phyloP scores from a whole-genome alignment of 805 yeast genomes.

The Wickerhamomyces chambardii region DNA sequence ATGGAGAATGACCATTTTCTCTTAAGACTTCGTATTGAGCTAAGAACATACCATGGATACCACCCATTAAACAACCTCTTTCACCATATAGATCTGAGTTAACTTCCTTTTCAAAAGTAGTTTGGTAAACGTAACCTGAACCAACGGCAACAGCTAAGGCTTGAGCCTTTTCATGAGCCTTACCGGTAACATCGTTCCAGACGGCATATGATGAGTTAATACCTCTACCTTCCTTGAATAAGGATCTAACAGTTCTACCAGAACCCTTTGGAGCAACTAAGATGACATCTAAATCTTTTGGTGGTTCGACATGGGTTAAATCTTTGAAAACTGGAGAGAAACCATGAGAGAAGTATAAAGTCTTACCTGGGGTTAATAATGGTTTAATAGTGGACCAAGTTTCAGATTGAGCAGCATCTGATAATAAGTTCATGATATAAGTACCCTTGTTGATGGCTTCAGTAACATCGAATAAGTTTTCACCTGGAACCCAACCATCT shows the following conservation, averaged over 20 bases:
- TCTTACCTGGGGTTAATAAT: constrained; percentile 91
- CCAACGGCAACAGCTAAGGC: constrained; percentile 99
- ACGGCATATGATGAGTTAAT: constrained; percentile 99
- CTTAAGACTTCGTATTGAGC: constrained; percentile 99
- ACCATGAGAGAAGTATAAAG: constrained; percentile 98
- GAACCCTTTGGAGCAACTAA: constrained; percentile 99
- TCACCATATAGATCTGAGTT: constrained; percentile 99
- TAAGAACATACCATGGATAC: constrained; percentile 99
- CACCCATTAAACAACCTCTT: constrained; percentile 99
- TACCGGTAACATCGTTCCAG: constrained; percentile 98
- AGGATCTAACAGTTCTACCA: constrained; percentile 98
- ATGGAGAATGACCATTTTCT: constrained; percentile 99
- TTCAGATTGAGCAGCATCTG: constrained; percentile 99
- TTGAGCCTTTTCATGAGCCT: constrained; percentile 98
- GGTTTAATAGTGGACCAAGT: constrained; percentile 90
- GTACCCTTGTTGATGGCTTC: constrained; percentile 94
- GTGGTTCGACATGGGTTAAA: constrained; percentile 93
- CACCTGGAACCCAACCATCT: constrained; percentile 99
- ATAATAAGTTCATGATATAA: constrained; percentile 92
- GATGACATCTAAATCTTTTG: constrained; percentile 91
- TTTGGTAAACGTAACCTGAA: constrained; percentile 99
- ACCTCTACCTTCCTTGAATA: constrained; percentile 99
- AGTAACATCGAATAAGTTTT: constrained; percentile 88
- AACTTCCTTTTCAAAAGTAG: constrained; percentile 98
- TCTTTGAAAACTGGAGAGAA: constrained; percentile 99